Base-by-base conservation (phyloP, 805 yeast species). In the Hanseniaspora guilliermondii region DNA sequence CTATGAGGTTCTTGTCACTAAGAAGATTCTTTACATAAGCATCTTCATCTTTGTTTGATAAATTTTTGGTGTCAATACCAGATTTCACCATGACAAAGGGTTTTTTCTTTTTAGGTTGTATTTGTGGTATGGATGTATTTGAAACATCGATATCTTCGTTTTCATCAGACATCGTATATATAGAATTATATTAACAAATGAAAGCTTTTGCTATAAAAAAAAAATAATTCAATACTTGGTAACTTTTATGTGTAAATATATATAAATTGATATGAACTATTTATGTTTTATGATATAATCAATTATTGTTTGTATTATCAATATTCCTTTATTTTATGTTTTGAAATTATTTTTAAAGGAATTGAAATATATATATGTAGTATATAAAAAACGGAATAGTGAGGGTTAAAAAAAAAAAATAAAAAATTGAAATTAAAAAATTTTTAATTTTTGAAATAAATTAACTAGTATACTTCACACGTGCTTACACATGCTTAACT, bases 31-130 rank as follows among this genome's bases (percentile, higher is more conserved):
- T 50, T 3, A 50, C 48, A 42, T 50, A 50, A 2, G 42, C 54
- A 27, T 50, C 54, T n/a, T 49, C 40, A n/a, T 46, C 41, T 12
- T 32, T 27, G 16, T 22, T 33, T 14, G 16, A 7, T 24, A 33
- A 30, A 9, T 7, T 27, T 7, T 27, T 17, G 2, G 42, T 27
- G 12, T 11, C n/a, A 19, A 50, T 32, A 19, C 54, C 54, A 3
- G 54, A 35, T 50, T 50, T 50, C 44, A 50, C 54, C 54, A 50
- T 50, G 16, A 44, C 33, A 44, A 50, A 50, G 2, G 54, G 54
- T 21, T 50, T 50, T 21, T 50, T 49, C 46, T 39, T 49, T 16
- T 50, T 50, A 11, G 14, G 19, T 41, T 49, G 36, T 21, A 50
- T 8, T 33, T 12, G 25, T 14, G 17, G 42, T 27, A 24, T 25